Percentiles rank a stretch among this genome's conserved stretches.
Evolutionary conservation across 345 rosid genomes (phyloP).

Genomic region (Corchorus olitorius): DNA sequence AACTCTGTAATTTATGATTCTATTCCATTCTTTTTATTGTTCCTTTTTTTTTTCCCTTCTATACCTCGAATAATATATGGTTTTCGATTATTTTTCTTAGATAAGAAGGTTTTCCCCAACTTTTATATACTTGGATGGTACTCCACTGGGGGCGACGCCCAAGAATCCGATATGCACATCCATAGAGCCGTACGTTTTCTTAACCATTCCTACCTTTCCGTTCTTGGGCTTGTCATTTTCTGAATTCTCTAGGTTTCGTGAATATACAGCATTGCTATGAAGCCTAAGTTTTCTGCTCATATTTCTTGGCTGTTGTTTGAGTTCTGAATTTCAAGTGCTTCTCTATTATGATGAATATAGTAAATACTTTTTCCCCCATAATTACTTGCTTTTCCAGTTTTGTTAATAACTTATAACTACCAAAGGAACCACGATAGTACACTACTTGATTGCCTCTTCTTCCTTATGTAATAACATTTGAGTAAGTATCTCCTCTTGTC

Average conservation of each 20-base stretch:
- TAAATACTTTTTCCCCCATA: neutral
- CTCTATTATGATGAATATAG: neutral
- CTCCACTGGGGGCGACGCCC: slow-evolving; percentile 84
- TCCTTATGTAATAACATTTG: neutral
- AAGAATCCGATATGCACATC: slow-evolving; percentile 88
- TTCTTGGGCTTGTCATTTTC: neutral
- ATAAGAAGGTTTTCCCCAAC: slow-evolving; percentile 91
- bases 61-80: neutral
- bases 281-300: neutral
- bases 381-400: neutral
- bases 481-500: neutral
- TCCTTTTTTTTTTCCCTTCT: neutral
- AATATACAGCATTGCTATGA: neutral
- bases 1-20: slow-evolving; percentile 60
- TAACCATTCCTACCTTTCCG: neutral
- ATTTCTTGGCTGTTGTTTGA: neutral
- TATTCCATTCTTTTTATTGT: neutral
- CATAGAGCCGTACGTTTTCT: slow-evolving; percentile 79
- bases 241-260: neutral
- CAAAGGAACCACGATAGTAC: neutral
- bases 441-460: slow-evolving; percentile 3
- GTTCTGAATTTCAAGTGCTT: neutral
- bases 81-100: slow-evolving; percentile 32
- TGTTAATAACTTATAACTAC: neutral
- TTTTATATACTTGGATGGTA: slow-evolving; percentile 96